phyloP scores from a whole-genome alignment of 768 basidiomycete genomes.

The Rhizopogon vesiculosus region DNA sequence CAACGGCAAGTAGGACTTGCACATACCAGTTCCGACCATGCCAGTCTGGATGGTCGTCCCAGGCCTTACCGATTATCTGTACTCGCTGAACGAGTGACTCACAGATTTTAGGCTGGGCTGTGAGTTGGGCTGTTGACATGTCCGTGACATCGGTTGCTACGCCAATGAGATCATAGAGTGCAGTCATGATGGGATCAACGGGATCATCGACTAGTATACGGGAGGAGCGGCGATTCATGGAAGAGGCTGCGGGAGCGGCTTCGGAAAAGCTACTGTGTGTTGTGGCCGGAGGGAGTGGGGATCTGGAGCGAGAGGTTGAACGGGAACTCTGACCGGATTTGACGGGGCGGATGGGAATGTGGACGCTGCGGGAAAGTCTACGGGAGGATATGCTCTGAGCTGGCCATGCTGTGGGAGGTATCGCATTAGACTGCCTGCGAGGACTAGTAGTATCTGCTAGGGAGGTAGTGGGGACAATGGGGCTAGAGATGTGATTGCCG shows the following conservation, averaged over 20 bases:
- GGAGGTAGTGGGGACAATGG: slow-evolving; percentile 53
- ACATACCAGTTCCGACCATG: slow-evolving; percentile 98
- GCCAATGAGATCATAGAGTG: slow-evolving; percentile 86
- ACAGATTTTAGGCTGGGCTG: slow-evolving; percentile 79
- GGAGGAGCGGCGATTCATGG: slow-evolving; percentile 69
- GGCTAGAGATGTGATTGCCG: slow-evolving; percentile 54
- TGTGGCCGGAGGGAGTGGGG: slow-evolving; percentile 75
- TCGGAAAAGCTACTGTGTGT: slow-evolving; percentile 65
- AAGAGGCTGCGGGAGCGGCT: slow-evolving; percentile 33
- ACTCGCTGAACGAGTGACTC: slow-evolving; percentile 86
- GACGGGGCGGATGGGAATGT: slow-evolving; percentile 62
- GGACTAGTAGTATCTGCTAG: slow-evolving; percentile 63
- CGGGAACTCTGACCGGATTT: slow-evolving; percentile 84
- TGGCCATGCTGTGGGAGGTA: slow-evolving; percentile 51
- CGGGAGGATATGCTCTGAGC: slow-evolving; percentile 59
- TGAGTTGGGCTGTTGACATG: slow-evolving; percentile 83
- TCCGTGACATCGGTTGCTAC: slow-evolving; percentile 93
- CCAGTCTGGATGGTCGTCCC: slow-evolving; percentile 99
- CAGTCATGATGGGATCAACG: slow-evolving; percentile 83
- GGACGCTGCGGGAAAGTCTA: slow-evolving; percentile 80
- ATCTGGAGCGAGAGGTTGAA: slow-evolving; percentile 91
- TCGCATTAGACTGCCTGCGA: slow-evolving; percentile 53
- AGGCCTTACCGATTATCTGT: slow-evolving; percentile 87
- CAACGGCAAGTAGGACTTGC: slow-evolving; percentile 91
- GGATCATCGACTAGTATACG: slow-evolving; percentile 83